These are phyloP conservation scores for Boletus reticuloceps DNA, from an alignment of 768 basidiomycete genomes.

Conservation along the genomic window DNA sequence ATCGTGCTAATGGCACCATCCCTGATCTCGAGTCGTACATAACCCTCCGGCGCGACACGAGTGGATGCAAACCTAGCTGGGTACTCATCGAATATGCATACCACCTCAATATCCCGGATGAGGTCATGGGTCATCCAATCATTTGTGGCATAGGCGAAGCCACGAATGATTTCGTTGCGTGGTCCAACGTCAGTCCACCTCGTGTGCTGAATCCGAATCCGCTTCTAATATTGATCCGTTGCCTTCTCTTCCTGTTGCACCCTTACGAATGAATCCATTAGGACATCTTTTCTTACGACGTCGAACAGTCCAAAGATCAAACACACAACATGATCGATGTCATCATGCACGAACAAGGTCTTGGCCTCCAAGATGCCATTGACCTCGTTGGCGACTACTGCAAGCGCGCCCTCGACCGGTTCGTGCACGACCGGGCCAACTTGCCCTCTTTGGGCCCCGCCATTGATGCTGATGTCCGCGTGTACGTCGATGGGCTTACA, in stretches of 20 bases:
- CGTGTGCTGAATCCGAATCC: not conserved
- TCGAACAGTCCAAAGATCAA: constrained; percentile 78
- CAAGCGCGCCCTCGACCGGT: constrained; percentile 69
- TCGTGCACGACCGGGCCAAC: constrained; percentile 41
- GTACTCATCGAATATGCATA: constrained; percentile 80
- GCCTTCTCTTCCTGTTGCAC: not conserved
- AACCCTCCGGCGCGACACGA: constrained; percentile 72
- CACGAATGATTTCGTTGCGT: constrained; percentile 78
- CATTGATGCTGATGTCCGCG: constrained; percentile 59
- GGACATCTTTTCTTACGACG: constrained; percentile 87
- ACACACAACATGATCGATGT: constrained; percentile 84
- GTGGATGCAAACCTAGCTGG: constrained; percentile 82
- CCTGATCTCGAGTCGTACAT: constrained; percentile 84
- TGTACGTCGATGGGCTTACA: constrained; percentile 69
- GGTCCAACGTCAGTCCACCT: constrained; percentile 69
- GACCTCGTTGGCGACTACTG: constrained; percentile 77
- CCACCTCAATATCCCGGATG: constrained; percentile 75
- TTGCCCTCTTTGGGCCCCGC: constrained; percentile 72
- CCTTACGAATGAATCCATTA: constrained; percentile 21
- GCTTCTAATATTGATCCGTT: not conserved
- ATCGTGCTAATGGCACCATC: constrained; percentile 57
- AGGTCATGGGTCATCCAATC: constrained; percentile 74
- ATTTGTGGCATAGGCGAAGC: constrained; percentile 68
- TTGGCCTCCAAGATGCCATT: constrained; percentile 71
- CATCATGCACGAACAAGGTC: constrained; percentile 68